These are phyloP conservation scores for Volvox reticuliferus DNA, from an alignment of 139 green algal genomes.

Conservation along the genomic window DNA sequence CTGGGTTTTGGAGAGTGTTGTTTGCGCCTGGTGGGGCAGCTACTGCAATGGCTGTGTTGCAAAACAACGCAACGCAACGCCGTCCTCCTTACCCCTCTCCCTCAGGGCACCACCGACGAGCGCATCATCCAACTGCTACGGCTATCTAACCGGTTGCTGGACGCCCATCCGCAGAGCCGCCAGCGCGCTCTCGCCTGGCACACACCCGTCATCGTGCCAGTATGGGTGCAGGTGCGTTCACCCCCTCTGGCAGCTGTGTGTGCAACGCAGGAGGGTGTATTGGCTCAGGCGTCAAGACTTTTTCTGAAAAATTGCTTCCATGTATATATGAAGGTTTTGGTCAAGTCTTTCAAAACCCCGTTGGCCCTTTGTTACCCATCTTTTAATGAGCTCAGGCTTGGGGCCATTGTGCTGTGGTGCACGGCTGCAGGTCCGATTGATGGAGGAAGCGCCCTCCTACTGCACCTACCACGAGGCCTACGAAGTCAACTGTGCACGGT, in stretches of 20 bases:
- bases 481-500: conserved; percentile 93
- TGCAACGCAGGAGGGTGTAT: too few relatives aligned
- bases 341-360: too few relatives aligned
- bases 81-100: too few relatives aligned
- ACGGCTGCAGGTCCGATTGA: conserved; percentile 81
- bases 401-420: too few relatives aligned
- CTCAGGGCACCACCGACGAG: conserved; percentile 75
- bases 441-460: conserved; percentile 94
- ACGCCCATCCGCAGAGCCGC: conserved; percentile 72
- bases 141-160: conserved; percentile 88
- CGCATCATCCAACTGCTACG: conserved; percentile 78
- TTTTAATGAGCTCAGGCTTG: too few relatives aligned
- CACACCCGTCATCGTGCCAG: conserved; percentile 88
- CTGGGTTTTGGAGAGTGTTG: not conserved
- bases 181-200: conserved; percentile 81
- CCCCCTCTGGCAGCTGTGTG: too few relatives aligned
- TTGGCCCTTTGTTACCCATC: too few relatives aligned
- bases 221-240: conserved; percentile 86
- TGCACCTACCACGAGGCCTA: conserved; percentile 92
- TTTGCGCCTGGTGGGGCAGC: too few relatives aligned
- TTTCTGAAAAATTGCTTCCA: too few relatives aligned
- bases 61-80: not conserved
- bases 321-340: too few relatives aligned
- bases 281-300: too few relatives aligned
- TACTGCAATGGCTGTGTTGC: too few relatives aligned